phyloP scores from a whole-genome alignment of 352 stramenopile species.

The Detonula confervacea region DNA sequence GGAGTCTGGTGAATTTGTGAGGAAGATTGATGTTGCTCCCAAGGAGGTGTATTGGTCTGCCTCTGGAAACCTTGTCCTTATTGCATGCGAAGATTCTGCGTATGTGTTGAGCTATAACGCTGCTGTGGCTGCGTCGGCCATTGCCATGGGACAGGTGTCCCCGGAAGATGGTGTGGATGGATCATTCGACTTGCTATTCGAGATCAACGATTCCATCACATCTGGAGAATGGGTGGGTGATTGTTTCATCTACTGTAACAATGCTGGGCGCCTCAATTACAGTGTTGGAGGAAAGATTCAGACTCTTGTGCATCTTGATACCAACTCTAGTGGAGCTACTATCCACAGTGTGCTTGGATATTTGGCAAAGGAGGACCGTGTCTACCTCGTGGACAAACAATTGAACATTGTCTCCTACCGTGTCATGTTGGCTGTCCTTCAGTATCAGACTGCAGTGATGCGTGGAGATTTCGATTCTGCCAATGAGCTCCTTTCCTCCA shows the following conservation, averaged over 20 bases:
- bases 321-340: constrained; percentile 86
- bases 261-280: constrained; percentile 94
- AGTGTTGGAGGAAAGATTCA: constrained; percentile 99
- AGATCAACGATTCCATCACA: constrained; percentile 95
- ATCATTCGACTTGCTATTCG: constrained; percentile 97
- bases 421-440: constrained; percentile 93
- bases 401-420: constrained; percentile 91
- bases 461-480: constrained; percentile 97
- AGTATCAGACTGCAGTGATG: constrained; percentile 99
- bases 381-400: constrained; percentile 98
- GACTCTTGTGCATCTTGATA: constrained; percentile 95
- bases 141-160: constrained; percentile 89
- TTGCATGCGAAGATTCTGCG: constrained; percentile 94
- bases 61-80: constrained; percentile 93
- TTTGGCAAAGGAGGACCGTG: constrained; percentile 96
- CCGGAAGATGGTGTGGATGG: constrained; percentile 96
- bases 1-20: constrained; percentile 96
- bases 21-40: constrained; percentile 97
- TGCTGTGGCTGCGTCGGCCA: constrained; percentile 88
- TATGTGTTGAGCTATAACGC: constrained; percentile 97
- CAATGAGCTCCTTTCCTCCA: constrained; percentile 95
- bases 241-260: constrained; percentile 99
- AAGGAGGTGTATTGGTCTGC: constrained; percentile 99
- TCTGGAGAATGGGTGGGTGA: constrained; percentile 99
- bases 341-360: constrained; percentile 98